Evolutionary conservation across 106 monocot genomes (phyloP).

Genomic region (Triglochin maritima): DNA sequence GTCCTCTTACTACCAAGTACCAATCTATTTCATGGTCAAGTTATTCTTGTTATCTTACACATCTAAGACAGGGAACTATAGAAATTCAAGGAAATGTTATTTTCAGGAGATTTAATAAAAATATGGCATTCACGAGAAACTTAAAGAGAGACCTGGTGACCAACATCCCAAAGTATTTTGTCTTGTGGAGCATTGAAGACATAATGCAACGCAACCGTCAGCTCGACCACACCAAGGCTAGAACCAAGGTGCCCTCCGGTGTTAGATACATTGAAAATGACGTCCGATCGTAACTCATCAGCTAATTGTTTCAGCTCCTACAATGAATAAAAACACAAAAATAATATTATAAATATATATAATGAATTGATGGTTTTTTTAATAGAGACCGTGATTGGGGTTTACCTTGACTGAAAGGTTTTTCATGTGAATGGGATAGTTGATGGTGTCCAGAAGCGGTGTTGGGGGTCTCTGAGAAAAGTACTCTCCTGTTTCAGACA

Average conservation of each 20-base stretch:
- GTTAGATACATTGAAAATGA: constrained; percentile 85
- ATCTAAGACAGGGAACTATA: too few species aligned
- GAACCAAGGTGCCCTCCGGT: constrained; percentile 90
- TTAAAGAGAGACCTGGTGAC: constrained; percentile 58
- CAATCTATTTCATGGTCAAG: too few species aligned
- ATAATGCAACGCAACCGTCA: constrained; percentile 78
- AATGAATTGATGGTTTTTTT: neutral
- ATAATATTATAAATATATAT: neutral
- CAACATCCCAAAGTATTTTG: constrained; percentile 93
- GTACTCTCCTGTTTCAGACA: constrained; percentile 61
- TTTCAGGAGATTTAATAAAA: too few species aligned
- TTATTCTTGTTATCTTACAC: too few species aligned
- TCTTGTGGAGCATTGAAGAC: constrained; percentile 83
- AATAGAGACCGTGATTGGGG: neutral
- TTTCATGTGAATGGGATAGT: constrained; percentile 94
- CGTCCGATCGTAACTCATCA: constrained; percentile 80
- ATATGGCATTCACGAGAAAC: too few species aligned
- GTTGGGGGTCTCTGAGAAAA: constrained; percentile 68
- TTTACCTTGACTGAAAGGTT: constrained; percentile 73
- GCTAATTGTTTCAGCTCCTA: constrained; percentile 82
- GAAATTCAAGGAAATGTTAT: too few species aligned
- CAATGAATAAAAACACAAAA: neutral
- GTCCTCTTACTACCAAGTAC: too few species aligned
- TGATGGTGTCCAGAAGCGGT: constrained; percentile 80
- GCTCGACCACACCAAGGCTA: constrained; percentile 83